Evolutionary conservation across 306 rosid genomes (phyloP), one percentile per base, ranked within the genome.

Genomic region (Inga oerstediana): DNA sequence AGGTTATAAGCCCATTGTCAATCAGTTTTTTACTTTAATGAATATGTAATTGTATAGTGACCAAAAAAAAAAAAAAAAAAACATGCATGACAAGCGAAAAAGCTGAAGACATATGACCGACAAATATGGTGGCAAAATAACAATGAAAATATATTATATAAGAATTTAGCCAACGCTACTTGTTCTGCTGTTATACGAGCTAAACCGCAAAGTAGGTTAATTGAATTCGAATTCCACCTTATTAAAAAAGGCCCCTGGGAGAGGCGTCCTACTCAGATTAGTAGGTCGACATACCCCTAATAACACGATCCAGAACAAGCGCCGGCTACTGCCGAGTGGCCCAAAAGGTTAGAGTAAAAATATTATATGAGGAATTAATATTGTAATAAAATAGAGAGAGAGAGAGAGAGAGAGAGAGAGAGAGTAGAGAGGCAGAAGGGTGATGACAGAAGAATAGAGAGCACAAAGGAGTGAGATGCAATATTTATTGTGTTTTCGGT

Each of bases 401-500:
- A 32, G 34, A 0, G 34, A 32, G 34, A 32, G 34, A 32, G 34
- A 0, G 34, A 68, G 39, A n/a, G 49, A 69, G 34, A 10, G 22
- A 59, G 30, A 22, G 66, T 9, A n/a, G 64, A 8, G 64, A 49
- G 71, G 17, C 15, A 8, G 17, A 80, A 37, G 24, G 77, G 56
- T 41, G 77, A 79, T 90, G 96, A 88, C 97, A 91, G 98, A 89
- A 91, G 92, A n/a, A 80, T 90, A 93, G 91, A 90, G 92, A 91
- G 98, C 92, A 93, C 98, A 89, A 89, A 93, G 85, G 97, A 91
- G 69, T 85, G 89, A 89, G 85, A 92, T 88, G 91, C 92, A 20
- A 75, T 77, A 35, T 12, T 46, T 12, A 48, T 10, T 14, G 0
- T 17, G 43, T 80, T 35, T 84, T 80, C 44, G 41, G 19, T 85